Percentiles rank a stretch among this genome's conserved stretches.
Conservation (phyloP, 2,329 filamentous ascomycete genomes). For the Graphilbum sp. region DNA sequence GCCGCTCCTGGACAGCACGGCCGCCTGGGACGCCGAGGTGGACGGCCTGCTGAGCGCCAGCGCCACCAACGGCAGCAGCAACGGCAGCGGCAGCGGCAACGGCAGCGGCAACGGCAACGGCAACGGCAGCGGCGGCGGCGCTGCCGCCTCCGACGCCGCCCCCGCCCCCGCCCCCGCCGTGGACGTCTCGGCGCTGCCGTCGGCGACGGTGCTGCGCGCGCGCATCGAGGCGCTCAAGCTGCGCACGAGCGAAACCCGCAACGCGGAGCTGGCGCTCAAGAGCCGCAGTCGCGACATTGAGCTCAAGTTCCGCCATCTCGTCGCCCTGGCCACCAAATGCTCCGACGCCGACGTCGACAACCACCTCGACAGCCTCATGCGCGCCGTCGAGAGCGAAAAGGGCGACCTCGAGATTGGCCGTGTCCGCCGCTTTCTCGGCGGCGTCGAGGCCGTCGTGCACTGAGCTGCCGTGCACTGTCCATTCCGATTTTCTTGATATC, state of each 20-base stretch:
- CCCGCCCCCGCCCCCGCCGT: too few relatives aligned
- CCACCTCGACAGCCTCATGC: constrained; percentile 61
- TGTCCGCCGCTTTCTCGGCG: constrained; percentile 63
- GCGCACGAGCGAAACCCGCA: constrained; percentile 50
- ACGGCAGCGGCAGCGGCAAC: too few relatives aligned
- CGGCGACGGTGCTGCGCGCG: constrained; percentile 44
- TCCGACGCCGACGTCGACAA: constrained; percentile 65
- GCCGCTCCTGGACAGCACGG: constrained; percentile 27
- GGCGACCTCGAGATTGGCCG: constrained; percentile 59
- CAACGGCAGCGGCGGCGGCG: too few relatives aligned
- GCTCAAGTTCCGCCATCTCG: constrained; percentile 73
- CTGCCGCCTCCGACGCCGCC: too few relatives aligned
- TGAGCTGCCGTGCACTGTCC: constrained; percentile 1
- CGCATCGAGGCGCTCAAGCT: constrained; percentile 52
- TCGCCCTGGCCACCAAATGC: constrained; percentile 71
- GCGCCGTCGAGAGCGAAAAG: constrained; percentile 78
- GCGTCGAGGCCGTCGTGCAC: constrained; percentile 46
- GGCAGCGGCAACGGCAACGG: too few relatives aligned
- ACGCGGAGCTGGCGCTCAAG: constrained; percentile 54
- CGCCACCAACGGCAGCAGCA: constrained; percentile 17
- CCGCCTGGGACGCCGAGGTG: constrained; percentile 38
- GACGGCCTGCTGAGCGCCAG: constrained; percentile 22
- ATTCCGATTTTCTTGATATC: too few relatives aligned
- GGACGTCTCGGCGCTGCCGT: constrained; percentile 34
- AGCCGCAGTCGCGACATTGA: constrained; percentile 72